Conservation (phyloP, 2,329 filamentous ascomycete genomes). For the Talaromyces marneffei region DNA sequence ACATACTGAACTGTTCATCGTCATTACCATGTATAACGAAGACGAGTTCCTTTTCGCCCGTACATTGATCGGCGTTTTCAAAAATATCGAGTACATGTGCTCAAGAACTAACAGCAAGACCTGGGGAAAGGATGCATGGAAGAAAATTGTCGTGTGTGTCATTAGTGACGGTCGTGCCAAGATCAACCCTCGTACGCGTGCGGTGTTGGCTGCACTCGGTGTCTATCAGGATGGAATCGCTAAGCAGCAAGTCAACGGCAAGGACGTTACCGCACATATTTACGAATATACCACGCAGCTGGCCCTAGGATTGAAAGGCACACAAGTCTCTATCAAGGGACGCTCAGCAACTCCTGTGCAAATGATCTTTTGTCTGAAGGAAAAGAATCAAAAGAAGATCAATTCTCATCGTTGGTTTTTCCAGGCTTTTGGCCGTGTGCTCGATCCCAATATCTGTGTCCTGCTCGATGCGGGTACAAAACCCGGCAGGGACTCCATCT, state of each 20-base stretch:
- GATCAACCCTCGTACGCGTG: slow-evolving; percentile 87
- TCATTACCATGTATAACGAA: slow-evolving; percentile 98
- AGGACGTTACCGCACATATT: slow-evolving; percentile 94
- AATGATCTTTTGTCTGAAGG: slow-evolving; percentile 95
- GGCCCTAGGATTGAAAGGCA: slow-evolving; percentile 82
- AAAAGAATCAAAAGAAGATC: slow-evolving; percentile 99
- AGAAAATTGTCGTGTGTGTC: slow-evolving; percentile 98
- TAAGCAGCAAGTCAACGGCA: slow-evolving; percentile 94
- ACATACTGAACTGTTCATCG: slow-evolving; percentile 92
- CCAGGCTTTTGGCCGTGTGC: slow-evolving; percentile 84
- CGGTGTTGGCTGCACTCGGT: slow-evolving; percentile 84
- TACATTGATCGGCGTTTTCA: slow-evolving; percentile 95
- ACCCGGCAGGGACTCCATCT: slow-evolving; percentile 89
- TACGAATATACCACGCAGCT: slow-evolving; percentile 65
- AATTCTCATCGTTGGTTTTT: slow-evolving; percentile 99
- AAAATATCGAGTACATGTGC: slow-evolving; percentile 99
- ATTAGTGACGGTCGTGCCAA: slow-evolving; percentile 96
- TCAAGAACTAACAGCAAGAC: slow-evolving; percentile 88
- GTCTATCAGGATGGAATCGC: slow-evolving; percentile 98
- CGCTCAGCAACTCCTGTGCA: slow-evolving; percentile 84
- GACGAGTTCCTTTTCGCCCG: slow-evolving; percentile 93
- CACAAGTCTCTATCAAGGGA: slow-evolving; percentile 74
- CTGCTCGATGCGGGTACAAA: slow-evolving; percentile 93
- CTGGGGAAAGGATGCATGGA: slow-evolving; percentile 98
- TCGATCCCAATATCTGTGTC: slow-evolving; percentile 95